Evolutionary conservation across 208 protist genomes (phyloP), one percentile per base, ranked within the genome.

Genomic region (Trypanosoma platydactyli): DNA sequence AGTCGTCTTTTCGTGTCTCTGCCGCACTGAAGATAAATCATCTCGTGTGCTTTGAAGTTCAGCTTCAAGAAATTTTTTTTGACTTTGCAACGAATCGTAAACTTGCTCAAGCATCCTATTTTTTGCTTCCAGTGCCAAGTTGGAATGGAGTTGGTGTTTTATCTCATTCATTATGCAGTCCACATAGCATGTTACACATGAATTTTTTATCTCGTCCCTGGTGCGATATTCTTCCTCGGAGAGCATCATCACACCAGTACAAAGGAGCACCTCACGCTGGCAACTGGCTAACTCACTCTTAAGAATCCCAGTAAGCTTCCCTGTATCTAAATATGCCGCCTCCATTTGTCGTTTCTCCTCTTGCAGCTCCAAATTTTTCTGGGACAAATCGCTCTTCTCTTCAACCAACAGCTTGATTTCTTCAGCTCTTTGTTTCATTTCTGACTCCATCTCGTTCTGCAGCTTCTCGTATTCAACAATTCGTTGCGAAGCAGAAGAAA

Each of bases 391-490:
- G 16, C 29, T 25, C 38, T 64, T 64, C 13, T 73, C 50, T 57
- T 42, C 30, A 0, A 30, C 35, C 13, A 73, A 29, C 16, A 20
- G 33, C 30, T 48, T 48, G 11, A 66, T 61, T 0, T 66, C 41
- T 45, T 73, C 67, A 25, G 52, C 9, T 33, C 29, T 51, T 12
- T 65, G 59, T n/a, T 78, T 77, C 3, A 92, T 52, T 55, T 89
- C 80, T 5, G 41, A 48, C 46, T 88, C 71, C 64, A 88, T 86
- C 52, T 84, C 68, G 1, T 52, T 44, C 5, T 80, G 64, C 1
- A 87, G 67, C 1, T 51, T 64, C 67, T 92, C 83, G 35, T 79
- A 83, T 18, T 88, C 71, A 5, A 59, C 50, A 24, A 83, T 67
- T 42, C 73, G 63, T 44, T 80, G 50, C 1, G 60, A 44, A 18